Base-by-base conservation (phyloP, 805 yeast species). In the Blastobotrys americana region DNA sequence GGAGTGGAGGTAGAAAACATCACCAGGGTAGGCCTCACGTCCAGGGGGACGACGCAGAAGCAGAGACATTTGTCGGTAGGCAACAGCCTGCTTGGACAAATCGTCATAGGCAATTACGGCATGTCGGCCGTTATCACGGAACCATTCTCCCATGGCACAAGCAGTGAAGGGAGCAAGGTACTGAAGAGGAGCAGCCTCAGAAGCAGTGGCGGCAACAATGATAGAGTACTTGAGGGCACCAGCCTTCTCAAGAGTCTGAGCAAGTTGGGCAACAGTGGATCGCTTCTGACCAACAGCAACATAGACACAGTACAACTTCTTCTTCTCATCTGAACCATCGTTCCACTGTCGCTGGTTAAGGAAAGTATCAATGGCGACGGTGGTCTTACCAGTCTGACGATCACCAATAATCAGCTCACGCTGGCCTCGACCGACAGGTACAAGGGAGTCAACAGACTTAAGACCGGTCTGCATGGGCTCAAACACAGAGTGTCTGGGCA, bases 391-490 rank as follows among this genome's bases (percentile, higher is more conserved):
- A 66, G 98, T 93, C 80, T 93, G 98, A 81, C 98, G 90, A 75
- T 90, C 98, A 83, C 98, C 98, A 70, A 90, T 90, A 67, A 90
- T 90, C 84, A 93, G 78, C 80, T 93, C 98, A 86, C 98, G 93
- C 78, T 93, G 98, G 73, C 98, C 98, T 84, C 98, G 93, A 70
- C 98, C 98, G 64, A 93, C 74, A 73, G 98, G 98, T 73, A 93
- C 99, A 66, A 93, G 82, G 69, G 98, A 90, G 70, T 93, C 99
- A 62, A 93, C 96, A 55, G 97, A 82, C 80, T 93, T 93, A 69
- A 93, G 83, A 83, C 98, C 99, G 65, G 98, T 90, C 79, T 93
- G 98, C 84, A 93, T 93, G 71, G 99, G 98, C 81, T 93, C 98
- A 77, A 70, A 81, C 60, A 93, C 99, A 52, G 97, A 87, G 66